Evolutionary conservation across 805 yeast genomes (phyloP).

Genomic region (Kluyveromyces wickerhamii): DNA sequence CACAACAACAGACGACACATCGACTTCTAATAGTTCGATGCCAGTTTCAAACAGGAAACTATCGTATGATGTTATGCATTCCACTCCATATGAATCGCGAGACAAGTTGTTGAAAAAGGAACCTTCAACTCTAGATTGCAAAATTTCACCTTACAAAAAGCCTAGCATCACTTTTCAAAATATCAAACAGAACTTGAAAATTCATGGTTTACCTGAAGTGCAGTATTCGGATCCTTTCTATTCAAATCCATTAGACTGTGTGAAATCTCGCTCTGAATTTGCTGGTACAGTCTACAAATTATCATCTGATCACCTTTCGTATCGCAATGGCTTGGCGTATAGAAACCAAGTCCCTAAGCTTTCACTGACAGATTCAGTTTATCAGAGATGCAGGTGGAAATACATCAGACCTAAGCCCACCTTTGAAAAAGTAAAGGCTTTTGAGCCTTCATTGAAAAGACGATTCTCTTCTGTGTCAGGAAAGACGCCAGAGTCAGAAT

Average conservation of each 20-base stretch:
- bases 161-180: constrained; percentile 22
- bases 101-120: too few relatives aligned
- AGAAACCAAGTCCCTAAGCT: constrained; percentile 14
- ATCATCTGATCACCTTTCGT: constrained; percentile 30
- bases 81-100: too few relatives aligned
- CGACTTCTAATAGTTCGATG: too few relatives aligned
- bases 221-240: constrained; percentile 60
- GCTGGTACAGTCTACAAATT: constrained; percentile 59
- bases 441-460: constrained; percentile 7
- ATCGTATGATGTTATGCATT: too few relatives aligned
- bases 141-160: constrained; percentile 8
- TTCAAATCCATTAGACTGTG: constrained; percentile 44
- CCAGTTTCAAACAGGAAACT: too few relatives aligned
- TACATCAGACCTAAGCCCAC: constrained; percentile 45
- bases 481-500: constrained; percentile 6
- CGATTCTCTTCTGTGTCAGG: constrained; percentile 4
- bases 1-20: too few relatives aligned
- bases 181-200: constrained; percentile 41
- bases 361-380: constrained; percentile 4
- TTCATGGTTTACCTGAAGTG: constrained; percentile 40
- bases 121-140: too few relatives aligned
- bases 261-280: constrained; percentile 46
- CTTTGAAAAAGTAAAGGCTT: constrained; percentile 26
- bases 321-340: constrained; percentile 21
- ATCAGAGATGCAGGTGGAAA: constrained; percentile 34